Evolutionary conservation across 2,329 filamentous ascomycete genomes (phyloP).

Genomic region (Fusarium robinianum): DNA sequence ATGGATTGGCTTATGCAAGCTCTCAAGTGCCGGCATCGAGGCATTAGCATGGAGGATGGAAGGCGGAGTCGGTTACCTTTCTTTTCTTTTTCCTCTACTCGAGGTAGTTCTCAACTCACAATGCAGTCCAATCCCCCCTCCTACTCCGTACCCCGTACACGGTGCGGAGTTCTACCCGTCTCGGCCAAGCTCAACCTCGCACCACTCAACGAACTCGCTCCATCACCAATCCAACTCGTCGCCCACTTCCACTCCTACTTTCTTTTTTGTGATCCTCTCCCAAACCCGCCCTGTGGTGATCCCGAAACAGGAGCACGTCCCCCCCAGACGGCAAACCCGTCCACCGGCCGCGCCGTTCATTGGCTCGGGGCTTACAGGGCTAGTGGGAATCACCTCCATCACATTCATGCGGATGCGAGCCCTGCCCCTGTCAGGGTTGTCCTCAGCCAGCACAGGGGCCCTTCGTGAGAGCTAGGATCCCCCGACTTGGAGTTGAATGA

Average conservation of each 20-base stretch:
- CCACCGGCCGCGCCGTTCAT: constrained; percentile 16
- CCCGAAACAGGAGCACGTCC: constrained; percentile 34
- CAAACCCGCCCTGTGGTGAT: constrained; percentile 31
- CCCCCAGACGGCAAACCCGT: constrained; percentile 23
- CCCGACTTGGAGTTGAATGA: constrained; percentile 23
- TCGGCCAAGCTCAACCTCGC: no score
- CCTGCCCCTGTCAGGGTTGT: constrained; percentile 12
- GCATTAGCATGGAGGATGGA: no score
- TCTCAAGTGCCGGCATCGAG: not conserved
- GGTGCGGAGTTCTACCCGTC: no score
- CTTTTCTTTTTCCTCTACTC: no score
- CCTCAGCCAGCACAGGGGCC: not conserved
- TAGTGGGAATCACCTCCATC: no score
- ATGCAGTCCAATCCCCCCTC: no score
- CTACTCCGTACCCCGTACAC: no score
- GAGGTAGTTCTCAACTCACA: no score
- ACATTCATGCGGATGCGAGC: constrained; percentile 35
- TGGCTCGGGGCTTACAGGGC: constrained; percentile 19
- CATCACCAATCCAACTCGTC: not conserved
- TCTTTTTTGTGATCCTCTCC: no score
- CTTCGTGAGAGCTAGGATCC: constrained; percentile 23
- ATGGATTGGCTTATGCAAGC: not conserved
- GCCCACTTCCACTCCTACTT: not conserved
- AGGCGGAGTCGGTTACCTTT: no score
- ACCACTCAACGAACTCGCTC: no score